Percentiles rank a stretch among this genome's conserved stretches.
phyloP scores from a whole-genome alignment of 371 early-diverging fungal genomes.

The Mucor mucedo region DNA sequence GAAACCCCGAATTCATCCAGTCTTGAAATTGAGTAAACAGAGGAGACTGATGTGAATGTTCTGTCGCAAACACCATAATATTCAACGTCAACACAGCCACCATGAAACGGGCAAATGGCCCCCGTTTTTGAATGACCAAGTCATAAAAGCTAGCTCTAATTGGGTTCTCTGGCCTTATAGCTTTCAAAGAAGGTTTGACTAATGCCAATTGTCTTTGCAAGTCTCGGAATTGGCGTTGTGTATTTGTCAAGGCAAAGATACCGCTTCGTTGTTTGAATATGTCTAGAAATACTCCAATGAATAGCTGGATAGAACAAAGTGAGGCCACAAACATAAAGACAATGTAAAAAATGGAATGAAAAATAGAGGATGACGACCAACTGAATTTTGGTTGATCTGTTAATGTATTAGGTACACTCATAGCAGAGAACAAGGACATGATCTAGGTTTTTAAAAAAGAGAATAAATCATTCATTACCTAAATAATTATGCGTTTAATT shows the following conservation, averaged over 20 bases:
- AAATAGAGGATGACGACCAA: conserved; percentile 41
- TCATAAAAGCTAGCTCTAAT: conserved; percentile 53
- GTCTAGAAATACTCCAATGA: conserved; percentile 63
- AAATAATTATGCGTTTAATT: not conserved
- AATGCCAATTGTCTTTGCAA: conserved; percentile 53
- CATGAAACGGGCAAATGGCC: conserved; percentile 46
- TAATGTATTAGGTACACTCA: conserved; percentile 36
- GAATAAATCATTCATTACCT: not conserved
- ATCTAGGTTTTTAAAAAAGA: conserved; percentile 22
- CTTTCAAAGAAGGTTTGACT: conserved; percentile 50
- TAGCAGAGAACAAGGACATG: conserved; percentile 42
- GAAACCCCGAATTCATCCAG: conserved; percentile 33
- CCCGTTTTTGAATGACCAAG: conserved; percentile 51
- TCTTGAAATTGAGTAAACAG: conserved; percentile 40
- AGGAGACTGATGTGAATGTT: conserved; percentile 42
- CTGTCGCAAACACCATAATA: conserved; percentile 43
- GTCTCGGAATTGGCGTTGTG: conserved; percentile 59
- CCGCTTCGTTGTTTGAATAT: conserved; percentile 59
- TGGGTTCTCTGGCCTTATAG: conserved; percentile 37
- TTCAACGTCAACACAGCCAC: conserved; percentile 40
- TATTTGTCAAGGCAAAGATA: conserved; percentile 52
- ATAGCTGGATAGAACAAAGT: conserved; percentile 57
- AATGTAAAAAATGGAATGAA: conserved; percentile 53
- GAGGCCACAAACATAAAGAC: conserved; percentile 62
- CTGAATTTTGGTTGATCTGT: conserved; percentile 45